phyloP scores from a whole-genome alignment of 345 rosid species.

The Clarkia xantiana region DNA sequence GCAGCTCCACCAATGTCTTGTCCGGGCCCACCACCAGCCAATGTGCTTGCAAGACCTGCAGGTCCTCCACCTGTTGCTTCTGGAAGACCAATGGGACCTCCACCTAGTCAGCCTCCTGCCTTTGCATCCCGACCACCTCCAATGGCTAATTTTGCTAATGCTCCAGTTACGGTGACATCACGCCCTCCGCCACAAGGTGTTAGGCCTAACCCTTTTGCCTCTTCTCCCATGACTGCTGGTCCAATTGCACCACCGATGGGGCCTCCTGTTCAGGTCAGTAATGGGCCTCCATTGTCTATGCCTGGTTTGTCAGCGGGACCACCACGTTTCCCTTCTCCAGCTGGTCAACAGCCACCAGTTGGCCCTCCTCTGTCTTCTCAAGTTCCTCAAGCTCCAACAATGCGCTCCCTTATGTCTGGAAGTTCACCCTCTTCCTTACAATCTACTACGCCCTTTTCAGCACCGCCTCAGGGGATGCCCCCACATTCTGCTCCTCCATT shows the following conservation, averaged over 20 bases:
- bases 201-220: constrained; percentile 28
- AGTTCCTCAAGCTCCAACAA: constrained; percentile 37
- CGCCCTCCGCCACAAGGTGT: constrained; percentile 20
- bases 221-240: constrained; percentile 22
- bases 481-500: constrained; percentile 25
- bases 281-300: constrained; percentile 30
- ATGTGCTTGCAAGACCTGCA: constrained; percentile 28
- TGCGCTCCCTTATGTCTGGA: constrained; percentile 30
- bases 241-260: constrained; percentile 13
- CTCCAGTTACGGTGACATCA: constrained; percentile 13
- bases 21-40: constrained; percentile 43
- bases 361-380: constrained; percentile 14
- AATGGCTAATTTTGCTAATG: constrained; percentile 20
- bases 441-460: constrained; percentile 23
- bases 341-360: constrained; percentile 14
- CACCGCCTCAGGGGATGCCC: constrained; percentile 19
- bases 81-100: constrained; percentile 46
- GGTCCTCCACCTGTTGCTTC: constrained; percentile 31
- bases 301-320: constrained; percentile 25
- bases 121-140: constrained; percentile 46
- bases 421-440: constrained; percentile 25
- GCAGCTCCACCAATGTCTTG: constrained; percentile 35
- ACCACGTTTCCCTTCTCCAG: constrained; percentile 21
- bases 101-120: constrained; percentile 34
- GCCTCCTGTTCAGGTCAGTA: constrained; percentile 26